Evolutionary conservation across 1,284 basidiomycete genomes (phyloP).

Genomic region (Cutaneotrichosporon cutaneum): DNA sequence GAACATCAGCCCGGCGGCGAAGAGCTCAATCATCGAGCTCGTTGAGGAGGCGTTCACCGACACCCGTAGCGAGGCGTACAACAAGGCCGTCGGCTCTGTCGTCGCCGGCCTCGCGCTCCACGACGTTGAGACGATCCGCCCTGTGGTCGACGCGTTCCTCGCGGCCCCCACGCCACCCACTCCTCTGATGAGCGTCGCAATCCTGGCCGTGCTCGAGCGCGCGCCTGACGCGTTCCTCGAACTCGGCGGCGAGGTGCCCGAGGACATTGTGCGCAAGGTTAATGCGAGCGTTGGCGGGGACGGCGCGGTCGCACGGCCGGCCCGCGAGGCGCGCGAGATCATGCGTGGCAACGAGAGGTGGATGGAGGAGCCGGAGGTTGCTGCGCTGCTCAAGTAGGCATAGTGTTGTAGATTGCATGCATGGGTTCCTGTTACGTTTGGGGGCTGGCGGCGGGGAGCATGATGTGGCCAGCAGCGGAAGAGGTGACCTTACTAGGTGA

Average conservation of each 20-base stretch:
- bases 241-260: conserved; percentile 55
- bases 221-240: conserved; percentile 66
- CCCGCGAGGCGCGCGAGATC: conserved; percentile 77
- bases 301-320: conserved; percentile 74
- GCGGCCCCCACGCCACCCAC: conserved; percentile 41
- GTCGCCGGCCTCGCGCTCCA: conserved; percentile 64
- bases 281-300: conserved; percentile 69
- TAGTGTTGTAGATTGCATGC: conserved; percentile 6
- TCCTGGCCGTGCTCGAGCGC: conserved; percentile 62
- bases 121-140: conserved; percentile 65
- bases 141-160: conserved; percentile 60
- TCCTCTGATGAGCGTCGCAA: conserved; percentile 61
- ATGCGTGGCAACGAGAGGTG: conserved; percentile 56
- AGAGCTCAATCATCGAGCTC: conserved; percentile 70
- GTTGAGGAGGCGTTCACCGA: conserved; percentile 74
- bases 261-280: conserved; percentile 70
- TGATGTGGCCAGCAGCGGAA: not conserved
- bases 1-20: conserved; percentile 74
- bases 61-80: conserved; percentile 61
- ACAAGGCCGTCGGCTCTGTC: conserved; percentile 66
- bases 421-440: not conserved
- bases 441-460: no score
- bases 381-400: conserved; percentile 25
- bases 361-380: conserved; percentile 42
- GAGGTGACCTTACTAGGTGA: not conserved